Evolutionary conservation across 2,329 filamentous ascomycete genomes (phyloP), one percentile per base, ranked within the genome.

Genomic region (Aaosphaeria arxii): DNA sequence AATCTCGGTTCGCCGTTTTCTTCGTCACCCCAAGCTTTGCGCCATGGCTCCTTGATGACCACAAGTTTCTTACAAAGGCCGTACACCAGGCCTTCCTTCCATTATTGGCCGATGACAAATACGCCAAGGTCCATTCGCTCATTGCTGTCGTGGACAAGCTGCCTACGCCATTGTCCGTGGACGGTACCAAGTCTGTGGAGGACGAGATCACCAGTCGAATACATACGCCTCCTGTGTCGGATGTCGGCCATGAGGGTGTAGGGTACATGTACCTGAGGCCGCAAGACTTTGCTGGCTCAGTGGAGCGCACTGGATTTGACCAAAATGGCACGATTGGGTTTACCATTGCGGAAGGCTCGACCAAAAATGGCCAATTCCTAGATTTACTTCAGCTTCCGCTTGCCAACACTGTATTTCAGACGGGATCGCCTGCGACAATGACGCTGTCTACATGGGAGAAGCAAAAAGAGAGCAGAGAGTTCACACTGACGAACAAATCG

Each of bases 401-500:
- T 29, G 85, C 89, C 38, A 89, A 90, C 60, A 95, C 89, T 0
- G 73, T 90, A 5, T 94, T 94, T 62, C 81, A 84, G 36, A 92
- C 85, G 51, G 86, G 84, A 41, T 76, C 74, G 29, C 59, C 56
- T 32, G 58, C 50, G 24, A 65, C 63, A 17, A 60, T 69, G 59
- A 59, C 50, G 11, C 39, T 52, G 3, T 61, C 62, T 1, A 53
- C 32, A 0, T 71, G 66, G 65, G 36, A 44, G 11, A 55, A 42
- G 47, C 58, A 30, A 41, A 57, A 47, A 30, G 55, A 32, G 44
- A 49, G 52, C 11, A 42, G 43, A 30, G 46, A 47, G 28, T 30
- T 62, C 7, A 43, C 35, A 1, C 46, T 61, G 28, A 31, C 49
- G 28, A 43, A 49, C 5, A 57, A 57, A 29, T 44, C 32, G 5